Evolutionary conservation across 768 basidiomycete species (phyloP).

Genomic region (Tricholoma terreum): DNA sequence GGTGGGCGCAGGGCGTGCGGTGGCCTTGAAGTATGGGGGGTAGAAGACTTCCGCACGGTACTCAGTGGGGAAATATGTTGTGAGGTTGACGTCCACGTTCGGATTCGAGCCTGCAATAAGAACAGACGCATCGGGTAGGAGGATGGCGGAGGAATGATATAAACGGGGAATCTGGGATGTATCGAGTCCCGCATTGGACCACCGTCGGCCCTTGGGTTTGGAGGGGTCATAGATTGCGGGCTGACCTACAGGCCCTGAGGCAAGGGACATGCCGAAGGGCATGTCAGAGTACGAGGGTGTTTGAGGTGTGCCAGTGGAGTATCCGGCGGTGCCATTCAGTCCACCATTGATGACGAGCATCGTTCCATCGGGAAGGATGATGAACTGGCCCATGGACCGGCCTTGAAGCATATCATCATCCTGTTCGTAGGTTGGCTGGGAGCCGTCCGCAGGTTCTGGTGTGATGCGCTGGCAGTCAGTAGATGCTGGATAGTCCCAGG

Average conservation of each 20-base stretch:
- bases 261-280: slow-evolving; percentile 73
- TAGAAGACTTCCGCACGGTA: slow-evolving; percentile 89
- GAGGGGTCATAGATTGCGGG: slow-evolving; percentile 86
- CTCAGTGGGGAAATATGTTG: slow-evolving; percentile 67
- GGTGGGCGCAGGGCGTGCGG: slow-evolving; percentile 62
- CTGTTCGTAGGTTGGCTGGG: slow-evolving; percentile 53
- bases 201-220: slow-evolving; percentile 65
- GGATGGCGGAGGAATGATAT: slow-evolving; percentile 91
- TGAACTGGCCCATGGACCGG: slow-evolving; percentile 91
- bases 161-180: slow-evolving; percentile 70
- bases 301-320: slow-evolving; percentile 56
- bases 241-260: slow-evolving; percentile 71
- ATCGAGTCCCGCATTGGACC: slow-evolving; percentile 64
- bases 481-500: slow-evolving; percentile 69
- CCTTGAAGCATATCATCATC: slow-evolving; percentile 76
- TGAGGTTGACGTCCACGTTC: slow-evolving; percentile 73
- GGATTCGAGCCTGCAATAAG: slow-evolving; percentile 93
- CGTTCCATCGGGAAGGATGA: slow-evolving; percentile 75
- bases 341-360: slow-evolving; percentile 84
- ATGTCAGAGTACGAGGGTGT: slow-evolving; percentile 44
- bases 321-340: slow-evolving; percentile 85
- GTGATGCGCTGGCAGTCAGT: slow-evolving; percentile 79
- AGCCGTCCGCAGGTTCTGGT: slow-evolving; percentile 76
- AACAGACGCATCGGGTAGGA: slow-evolving; percentile 84
- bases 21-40: slow-evolving; percentile 79